These are phyloP conservation scores for Cucumis melo DNA, from an alignment of 306 rosid genomes.

Conservation along the genomic window DNA sequence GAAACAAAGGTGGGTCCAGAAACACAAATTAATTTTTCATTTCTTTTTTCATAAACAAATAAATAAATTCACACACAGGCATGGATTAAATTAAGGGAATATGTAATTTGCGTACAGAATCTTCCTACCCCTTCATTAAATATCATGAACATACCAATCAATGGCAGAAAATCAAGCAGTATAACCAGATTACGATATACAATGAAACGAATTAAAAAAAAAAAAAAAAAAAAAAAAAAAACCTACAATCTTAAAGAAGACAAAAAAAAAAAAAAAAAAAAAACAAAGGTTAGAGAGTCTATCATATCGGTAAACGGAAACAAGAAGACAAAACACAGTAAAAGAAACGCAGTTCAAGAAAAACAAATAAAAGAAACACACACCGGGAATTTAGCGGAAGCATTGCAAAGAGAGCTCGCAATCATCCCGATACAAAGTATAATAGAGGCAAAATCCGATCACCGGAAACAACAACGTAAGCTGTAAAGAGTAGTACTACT, in stretches of 20 bases:
- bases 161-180: neutral
- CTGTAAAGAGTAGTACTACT: neutral
- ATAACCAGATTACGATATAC: neutral
- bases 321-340: neutral
- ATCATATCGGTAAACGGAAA: neutral
- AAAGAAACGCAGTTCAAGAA: neutral
- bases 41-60: neutral
- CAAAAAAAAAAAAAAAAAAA: neutral
- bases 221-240: neutral
- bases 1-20: conserved; percentile 1
- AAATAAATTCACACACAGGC: neutral
- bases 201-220: neutral
- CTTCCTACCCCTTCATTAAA: neutral
- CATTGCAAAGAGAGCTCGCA: conserved; percentile 9
- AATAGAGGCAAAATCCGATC: neutral
- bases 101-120: conserved; percentile 12
- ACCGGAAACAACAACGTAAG: neutral
- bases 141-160: neutral
- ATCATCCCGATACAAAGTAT: conserved; percentile 3
- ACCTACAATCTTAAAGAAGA: too few relatives aligned
- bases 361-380: neutral
- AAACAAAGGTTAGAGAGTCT: neutral
- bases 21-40: neutral
- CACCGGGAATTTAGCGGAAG: conserved; percentile 3
- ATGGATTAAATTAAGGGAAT: neutral